These are phyloP conservation scores for Hygrophorus russula DNA, from an alignment of 768 basidiomycete genomes.

Conservation along the genomic window DNA sequence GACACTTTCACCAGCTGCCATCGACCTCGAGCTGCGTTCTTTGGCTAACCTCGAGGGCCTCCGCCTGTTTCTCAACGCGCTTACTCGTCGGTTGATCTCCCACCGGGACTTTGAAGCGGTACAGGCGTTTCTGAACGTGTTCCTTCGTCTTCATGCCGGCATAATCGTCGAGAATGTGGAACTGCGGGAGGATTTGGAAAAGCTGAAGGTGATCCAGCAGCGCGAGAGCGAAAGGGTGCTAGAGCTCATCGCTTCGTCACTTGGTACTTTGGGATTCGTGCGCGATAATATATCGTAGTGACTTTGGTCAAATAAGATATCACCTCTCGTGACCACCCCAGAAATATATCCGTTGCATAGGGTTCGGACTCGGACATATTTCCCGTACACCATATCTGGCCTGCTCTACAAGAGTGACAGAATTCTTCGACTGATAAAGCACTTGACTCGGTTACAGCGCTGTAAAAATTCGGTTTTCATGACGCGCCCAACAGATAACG, in stretches of 20 bases:
- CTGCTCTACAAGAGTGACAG: too few relatives aligned
- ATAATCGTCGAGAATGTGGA: conserved; percentile 63
- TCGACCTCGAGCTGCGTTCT: conserved; percentile 85
- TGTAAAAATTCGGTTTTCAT: too few relatives aligned
- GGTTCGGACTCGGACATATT: too few relatives aligned
- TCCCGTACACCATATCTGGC: too few relatives aligned
- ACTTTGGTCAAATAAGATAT: too few relatives aligned
- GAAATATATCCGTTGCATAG: too few relatives aligned
- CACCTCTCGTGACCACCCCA: too few relatives aligned
- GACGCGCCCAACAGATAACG: too few relatives aligned
- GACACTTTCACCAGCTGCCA: conserved; percentile 77
- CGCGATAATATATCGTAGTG: conserved; percentile 44
- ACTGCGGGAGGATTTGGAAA: conserved; percentile 43
- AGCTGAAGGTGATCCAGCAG: conserved; percentile 52
- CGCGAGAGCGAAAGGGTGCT: conserved; percentile 71
- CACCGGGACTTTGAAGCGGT: conserved; percentile 93
- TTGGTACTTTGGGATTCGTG: conserved; percentile 71
- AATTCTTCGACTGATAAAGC: too few relatives aligned
- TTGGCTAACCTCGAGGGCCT: conserved; percentile 56
- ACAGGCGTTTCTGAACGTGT: conserved; percentile 77
- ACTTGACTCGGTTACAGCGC: too few relatives aligned
- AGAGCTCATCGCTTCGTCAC: conserved; percentile 59
- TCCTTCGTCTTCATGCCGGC: conserved; percentile 79
- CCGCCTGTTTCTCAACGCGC: conserved; percentile 57
- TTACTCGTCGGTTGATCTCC: conserved; percentile 61